A percentile compares a stretch with the other conserved stretches of the same genome.
phyloP scores from a whole-genome alignment of 495 filamentous ascomycete genomes.

The Coniosporium apollinis region DNA sequence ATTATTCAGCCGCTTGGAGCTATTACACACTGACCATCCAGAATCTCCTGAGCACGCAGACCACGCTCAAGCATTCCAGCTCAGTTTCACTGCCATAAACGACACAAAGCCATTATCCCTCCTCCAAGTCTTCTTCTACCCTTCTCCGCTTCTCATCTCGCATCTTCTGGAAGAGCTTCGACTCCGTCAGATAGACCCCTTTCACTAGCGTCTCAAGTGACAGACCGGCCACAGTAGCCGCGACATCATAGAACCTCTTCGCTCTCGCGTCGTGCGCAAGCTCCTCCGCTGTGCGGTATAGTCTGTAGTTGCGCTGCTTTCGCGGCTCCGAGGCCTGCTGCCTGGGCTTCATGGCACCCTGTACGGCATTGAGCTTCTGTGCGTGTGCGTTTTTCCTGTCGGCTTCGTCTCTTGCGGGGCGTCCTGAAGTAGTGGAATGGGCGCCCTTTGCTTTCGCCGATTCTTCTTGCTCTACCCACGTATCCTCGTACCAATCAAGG shows the following conservation, averaged over 20 bases:
- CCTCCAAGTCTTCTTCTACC: constrained; percentile 6
- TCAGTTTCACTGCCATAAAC: no score
- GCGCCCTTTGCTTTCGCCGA: constrained; percentile 4
- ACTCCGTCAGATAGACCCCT: constrained; percentile 4
- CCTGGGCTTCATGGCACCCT: constrained; percentile 18
- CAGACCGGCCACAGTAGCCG: constrained; percentile 5
- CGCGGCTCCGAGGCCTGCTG: constrained; percentile 7
- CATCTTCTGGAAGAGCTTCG: no score
- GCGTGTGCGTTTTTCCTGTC: constrained; percentile 16
- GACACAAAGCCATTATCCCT: no score
- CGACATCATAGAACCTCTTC: constrained; percentile 10
- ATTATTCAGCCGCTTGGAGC: no score
- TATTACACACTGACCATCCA: no score
- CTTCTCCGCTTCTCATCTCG: constrained; percentile 2
- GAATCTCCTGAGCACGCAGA: no score
- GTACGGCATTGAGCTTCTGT: constrained; percentile 24
- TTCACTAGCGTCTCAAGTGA: constrained; percentile 9
- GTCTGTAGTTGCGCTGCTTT: constrained; percentile 8
- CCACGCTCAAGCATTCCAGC: no score
- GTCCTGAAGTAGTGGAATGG: constrained; percentile 4
- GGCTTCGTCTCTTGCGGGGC: constrained; percentile 11
- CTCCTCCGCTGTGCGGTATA: constrained; percentile 4
- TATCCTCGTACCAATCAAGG: constrained; percentile 76
- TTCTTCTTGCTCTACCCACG: constrained; percentile 38
- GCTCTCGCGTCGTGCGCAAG: constrained; percentile 3